A percentile compares a stretch with the other conserved stretches of the same genome.
Evolutionary conservation across 2,329 filamentous ascomycete species (phyloP).

Genomic region (Xylariales sp.): DNA sequence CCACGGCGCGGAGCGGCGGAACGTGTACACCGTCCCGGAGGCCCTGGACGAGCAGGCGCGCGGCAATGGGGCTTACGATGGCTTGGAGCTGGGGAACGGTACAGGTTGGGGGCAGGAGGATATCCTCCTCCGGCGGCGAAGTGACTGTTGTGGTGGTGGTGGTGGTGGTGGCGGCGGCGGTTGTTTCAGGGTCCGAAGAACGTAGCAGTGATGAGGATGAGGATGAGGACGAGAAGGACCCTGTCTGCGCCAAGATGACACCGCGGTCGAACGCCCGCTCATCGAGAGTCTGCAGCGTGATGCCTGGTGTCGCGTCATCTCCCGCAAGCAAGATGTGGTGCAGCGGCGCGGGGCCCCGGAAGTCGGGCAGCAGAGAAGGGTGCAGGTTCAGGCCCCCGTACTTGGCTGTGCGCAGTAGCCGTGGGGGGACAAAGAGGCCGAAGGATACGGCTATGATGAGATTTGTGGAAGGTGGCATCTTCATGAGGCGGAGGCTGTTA

Average conservation of each 20-base stretch:
- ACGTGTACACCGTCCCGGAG: slow-evolving; percentile 62
- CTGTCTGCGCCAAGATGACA: slow-evolving; percentile 66
- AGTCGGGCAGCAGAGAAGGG: slow-evolving; percentile 82
- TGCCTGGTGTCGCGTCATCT: slow-evolving; percentile 59
- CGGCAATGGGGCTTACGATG: slow-evolving; percentile 60
- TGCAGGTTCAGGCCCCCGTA: slow-evolving; percentile 94
- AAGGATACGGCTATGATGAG: slow-evolving; percentile 92
- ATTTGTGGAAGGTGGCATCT: slow-evolving; percentile 62
- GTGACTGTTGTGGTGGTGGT: no score
- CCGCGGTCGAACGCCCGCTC: slow-evolving; percentile 74
- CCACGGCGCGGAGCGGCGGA: slow-evolving; percentile 38
- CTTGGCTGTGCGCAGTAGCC: slow-evolving; percentile 63
- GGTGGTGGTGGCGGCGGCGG: no score
- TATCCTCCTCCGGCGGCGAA: slow-evolving; percentile 54
- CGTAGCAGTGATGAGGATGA: no score
- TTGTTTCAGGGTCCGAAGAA: no score
- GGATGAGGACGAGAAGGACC: no score
- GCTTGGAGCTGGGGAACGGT: slow-evolving; percentile 46
- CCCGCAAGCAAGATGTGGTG: slow-evolving; percentile 73
- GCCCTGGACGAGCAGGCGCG: slow-evolving; percentile 63
- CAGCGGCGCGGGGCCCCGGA: slow-evolving; percentile 81
- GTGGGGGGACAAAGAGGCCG: slow-evolving; percentile 78
- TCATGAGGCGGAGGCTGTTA: no score
- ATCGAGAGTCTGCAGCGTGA: slow-evolving; percentile 86
- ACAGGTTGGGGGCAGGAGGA: slow-evolving; percentile 41